Percentiles rank a stretch among this genome's conserved stretches.
Conservation (phyloP, 805 yeast genomes). For the Wickerhamiella azyma region DNA sequence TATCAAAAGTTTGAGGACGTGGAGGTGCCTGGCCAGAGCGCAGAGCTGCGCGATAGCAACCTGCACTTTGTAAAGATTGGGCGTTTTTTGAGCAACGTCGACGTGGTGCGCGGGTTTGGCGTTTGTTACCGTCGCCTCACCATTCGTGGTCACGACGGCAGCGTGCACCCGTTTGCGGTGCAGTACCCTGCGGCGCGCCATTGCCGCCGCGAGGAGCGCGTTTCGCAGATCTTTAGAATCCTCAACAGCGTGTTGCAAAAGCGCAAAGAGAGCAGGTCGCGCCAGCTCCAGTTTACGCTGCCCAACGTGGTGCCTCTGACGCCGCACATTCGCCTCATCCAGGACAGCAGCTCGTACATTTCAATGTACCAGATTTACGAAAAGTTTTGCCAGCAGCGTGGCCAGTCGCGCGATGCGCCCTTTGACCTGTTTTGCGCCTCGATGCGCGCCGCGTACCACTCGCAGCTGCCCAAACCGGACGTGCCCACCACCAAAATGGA, state of each 20-base stretch:
- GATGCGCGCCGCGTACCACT: conserved; percentile 84
- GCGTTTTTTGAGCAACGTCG: conserved; percentile 78
- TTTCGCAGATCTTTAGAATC: conserved; percentile 80
- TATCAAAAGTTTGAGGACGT: conserved; percentile 96
- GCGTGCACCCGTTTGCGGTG: conserved; percentile 81
- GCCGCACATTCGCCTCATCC: conserved; percentile 82
- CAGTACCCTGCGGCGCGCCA: conserved; percentile 98
- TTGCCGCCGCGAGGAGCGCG: conserved; percentile 89
- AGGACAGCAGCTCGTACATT: conserved; percentile 63
- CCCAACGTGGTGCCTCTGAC: conserved; percentile 90
- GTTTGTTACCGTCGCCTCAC: conserved; percentile 80
- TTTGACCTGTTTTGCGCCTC: conserved; percentile 74
- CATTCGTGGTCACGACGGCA: conserved; percentile 89
- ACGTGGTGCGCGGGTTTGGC: conserved; percentile 76
- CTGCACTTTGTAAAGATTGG: conserved; percentile 88
- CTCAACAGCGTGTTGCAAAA: conserved; percentile 68
- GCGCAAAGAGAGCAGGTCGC: conserved; percentile 76
- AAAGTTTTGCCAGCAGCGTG: conserved; percentile 59
- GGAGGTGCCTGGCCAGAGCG: conserved; percentile 93
- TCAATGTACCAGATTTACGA: conserved; percentile 79
- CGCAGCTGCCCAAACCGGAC: conserved; percentile 87
- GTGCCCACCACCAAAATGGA: conserved; percentile 78
- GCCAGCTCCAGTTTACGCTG: conserved; percentile 70
- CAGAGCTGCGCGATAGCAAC: conserved; percentile 76
- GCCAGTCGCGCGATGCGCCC: conserved; percentile 77